Base-by-base conservation (phyloP, 306 rosid species). In the Begonia fuchsioides region DNA sequence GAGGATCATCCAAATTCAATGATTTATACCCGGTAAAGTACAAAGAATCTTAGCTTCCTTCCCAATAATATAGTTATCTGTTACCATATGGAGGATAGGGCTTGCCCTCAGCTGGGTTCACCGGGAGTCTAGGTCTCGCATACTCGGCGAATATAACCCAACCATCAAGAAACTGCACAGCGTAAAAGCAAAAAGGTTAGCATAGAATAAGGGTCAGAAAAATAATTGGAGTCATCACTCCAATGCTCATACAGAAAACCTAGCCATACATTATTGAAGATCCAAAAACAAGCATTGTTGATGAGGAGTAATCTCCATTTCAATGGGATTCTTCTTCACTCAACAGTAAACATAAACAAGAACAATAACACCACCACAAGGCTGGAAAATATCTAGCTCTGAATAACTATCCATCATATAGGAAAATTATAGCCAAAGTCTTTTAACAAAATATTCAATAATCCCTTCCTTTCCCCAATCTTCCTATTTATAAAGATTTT, bases 101-200 rank as follows among this genome's bases (percentile, higher is more conserved):
- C 26, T 66, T 70, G 64, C 66, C 61, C 64, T 47, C 51, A 12
- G 59, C 38, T 45, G 57, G 63, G 20, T 72, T 69, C 0, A 69
- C 73, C 15, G 87, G 68, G 5, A 76, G 84, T 68, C 81, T 92
- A 12, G 96, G 94, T 59, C 75, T 79, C 15, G 98, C 98, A 44
- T 92, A 92, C 77, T 92, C 98, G 0, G 98, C 98, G 54, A 85
- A 92, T 71, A 92, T 85, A 47, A 92, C 98, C 98, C 98, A 92
- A 47, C 98, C 98, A 43, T 92, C 96, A 46, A 92, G 75, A 72
- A 85, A 85, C 98, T 92, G 66, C 16, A 65, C 14, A 26, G 46
- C 59, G 60, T 65, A 39, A 50, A 47, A 55, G 48, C 44, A 15
- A 50, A 43, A 53, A 7, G 12, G 35, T 26, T 26, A 26, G 35